Evolutionary conservation across 306 rosid genomes (phyloP), one percentile per base, ranked within the genome.

Genomic region (Lathyrus tuberosus): DNA sequence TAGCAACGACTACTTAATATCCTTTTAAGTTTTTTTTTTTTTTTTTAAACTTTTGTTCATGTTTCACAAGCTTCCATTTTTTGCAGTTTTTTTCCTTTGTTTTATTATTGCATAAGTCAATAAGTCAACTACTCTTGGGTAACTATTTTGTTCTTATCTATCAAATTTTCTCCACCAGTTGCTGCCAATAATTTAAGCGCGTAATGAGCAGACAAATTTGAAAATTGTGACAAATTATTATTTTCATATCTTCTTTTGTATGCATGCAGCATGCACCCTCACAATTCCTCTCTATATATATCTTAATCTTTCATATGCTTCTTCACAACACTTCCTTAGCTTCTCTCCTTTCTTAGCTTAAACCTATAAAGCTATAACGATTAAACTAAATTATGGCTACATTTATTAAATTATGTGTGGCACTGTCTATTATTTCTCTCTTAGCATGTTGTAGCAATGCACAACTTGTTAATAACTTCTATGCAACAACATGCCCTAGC

Each of bases 401-500:
- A 5, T 28, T 44, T 28, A 48, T 69, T 43, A 59, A 48, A 3
- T 56, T 80, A 5, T 56, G 74, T 41, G 60, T 76, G 62, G 8
- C 79, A 51, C 10, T 74, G 14, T 69, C 64, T 20, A 8, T 78
- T 37, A 41, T 77, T 48, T 84, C 73, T 75, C 70, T 84, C 22
- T 13, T 83, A 2, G 46, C 82, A 4, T 79, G 35, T 62, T 63
- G 76, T 11, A 66, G 40, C 62, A 70, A 79, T 76, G 96, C 89
- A 5, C 91, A 90, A 24, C 96, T 93, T 38, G 74, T 84, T 5
- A 24, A 82, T 11, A 60, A 41, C 62, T 93, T 90, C 80, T 93
- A 93, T 61, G 71, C 70, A 1, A 64, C 3, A 44, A 73, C 82
- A 33, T 93, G 96, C 71, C 91, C 96, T 4, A 76, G 47, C 1